Percentiles rank a stretch among this genome's conserved stretches.
These are phyloP conservation scores for Corynespora cassiicola DNA, from an alignment of 2,329 filamentous ascomycete genomes.

Conservation along the genomic window DNA sequence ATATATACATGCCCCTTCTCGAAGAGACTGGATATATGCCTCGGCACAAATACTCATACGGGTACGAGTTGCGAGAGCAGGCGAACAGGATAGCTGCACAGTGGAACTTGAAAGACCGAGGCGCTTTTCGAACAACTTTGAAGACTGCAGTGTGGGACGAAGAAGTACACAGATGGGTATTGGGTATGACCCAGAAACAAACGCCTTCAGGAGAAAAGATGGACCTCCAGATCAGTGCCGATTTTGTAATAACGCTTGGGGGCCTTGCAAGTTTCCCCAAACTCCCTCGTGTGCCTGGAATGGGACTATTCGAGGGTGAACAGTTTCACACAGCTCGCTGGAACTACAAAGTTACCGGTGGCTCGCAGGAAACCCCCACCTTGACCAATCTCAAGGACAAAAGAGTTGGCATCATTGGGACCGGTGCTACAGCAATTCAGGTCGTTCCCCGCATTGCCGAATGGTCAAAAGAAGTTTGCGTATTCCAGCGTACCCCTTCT, in stretches of 20 bases:
- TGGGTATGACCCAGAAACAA: too few relatives aligned
- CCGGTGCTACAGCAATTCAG: conserved; percentile 52
- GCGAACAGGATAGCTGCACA: conserved; percentile 41
- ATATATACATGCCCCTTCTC: conserved; percentile 66
- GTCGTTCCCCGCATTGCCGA: conserved; percentile 48
- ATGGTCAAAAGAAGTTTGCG: conserved; percentile 43
- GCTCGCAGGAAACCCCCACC: conserved; percentile 30
- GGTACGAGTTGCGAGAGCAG: conserved; percentile 55
- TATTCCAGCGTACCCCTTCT: conserved; percentile 53
- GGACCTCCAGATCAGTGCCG: conserved; percentile 33
- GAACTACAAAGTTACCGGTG: conserved; percentile 53
- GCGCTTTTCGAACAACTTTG: conserved; percentile 49
- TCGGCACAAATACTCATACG: conserved; percentile 53
- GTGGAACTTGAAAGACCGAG: not conserved
- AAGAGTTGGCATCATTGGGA: conserved; percentile 21
- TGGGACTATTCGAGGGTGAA: conserved; percentile 45
- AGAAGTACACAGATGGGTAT: too few relatives aligned
- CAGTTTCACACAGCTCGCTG: conserved; percentile 54
- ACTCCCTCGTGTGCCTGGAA: conserved; percentile 49
- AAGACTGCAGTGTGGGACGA: conserved; percentile 54
- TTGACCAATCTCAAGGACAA: conserved; percentile 34
- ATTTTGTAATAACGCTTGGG: conserved; percentile 45
- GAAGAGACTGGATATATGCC: conserved; percentile 67
- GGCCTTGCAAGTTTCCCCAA: conserved; percentile 49
- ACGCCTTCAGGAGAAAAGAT: not conserved